Conservation (phyloP, 2,329 filamentous ascomycete genomes). For the Teratosphaeria gauchensis region DNA sequence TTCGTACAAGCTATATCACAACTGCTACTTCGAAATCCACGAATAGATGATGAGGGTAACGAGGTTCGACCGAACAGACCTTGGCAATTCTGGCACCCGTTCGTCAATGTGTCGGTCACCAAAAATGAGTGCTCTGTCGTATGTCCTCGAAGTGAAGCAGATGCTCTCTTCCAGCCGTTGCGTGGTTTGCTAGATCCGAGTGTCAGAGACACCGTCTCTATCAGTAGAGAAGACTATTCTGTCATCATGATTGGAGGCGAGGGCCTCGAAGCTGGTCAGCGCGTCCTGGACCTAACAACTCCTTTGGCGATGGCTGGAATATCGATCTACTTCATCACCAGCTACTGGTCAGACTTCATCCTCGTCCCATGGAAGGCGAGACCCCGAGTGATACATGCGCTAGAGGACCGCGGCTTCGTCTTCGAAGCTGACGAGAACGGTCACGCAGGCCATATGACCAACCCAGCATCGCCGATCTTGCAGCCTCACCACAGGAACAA, state of each 20-base stretch:
- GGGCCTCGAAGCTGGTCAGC: conserved; percentile 80
- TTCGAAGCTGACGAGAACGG: conserved; percentile 53
- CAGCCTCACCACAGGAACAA: conserved; percentile 40
- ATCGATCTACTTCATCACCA: conserved; percentile 97
- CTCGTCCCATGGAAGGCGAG: conserved; percentile 71
- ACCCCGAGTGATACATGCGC: conserved; percentile 62
- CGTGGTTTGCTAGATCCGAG: conserved; percentile 51
- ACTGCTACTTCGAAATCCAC: conserved; percentile 51
- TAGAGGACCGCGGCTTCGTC: conserved; percentile 72
- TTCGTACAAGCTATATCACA: conserved; percentile 83
- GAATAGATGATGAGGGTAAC: conserved; percentile 32
- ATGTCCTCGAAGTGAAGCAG: conserved; percentile 66
- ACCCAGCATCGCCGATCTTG: conserved; percentile 47
- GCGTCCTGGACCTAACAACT: conserved; percentile 83
- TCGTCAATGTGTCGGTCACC: conserved; percentile 89
- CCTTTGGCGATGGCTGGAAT: conserved; percentile 87
- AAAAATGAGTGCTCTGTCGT: conserved; percentile 88
- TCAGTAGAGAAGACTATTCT: conserved; percentile 75
- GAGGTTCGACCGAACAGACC: conserved; percentile 26
- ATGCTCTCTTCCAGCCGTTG: conserved; percentile 64
- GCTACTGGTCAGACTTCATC: conserved; percentile 96
- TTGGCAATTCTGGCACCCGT: conserved; percentile 55
- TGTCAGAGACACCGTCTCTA: conserved; percentile 45
- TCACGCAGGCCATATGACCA: conserved; percentile 37
- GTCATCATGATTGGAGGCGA: conserved; percentile 85